Conservation (phyloP, 1,139 yeast genomes). For the Meyerozyma carpophila region DNA sequence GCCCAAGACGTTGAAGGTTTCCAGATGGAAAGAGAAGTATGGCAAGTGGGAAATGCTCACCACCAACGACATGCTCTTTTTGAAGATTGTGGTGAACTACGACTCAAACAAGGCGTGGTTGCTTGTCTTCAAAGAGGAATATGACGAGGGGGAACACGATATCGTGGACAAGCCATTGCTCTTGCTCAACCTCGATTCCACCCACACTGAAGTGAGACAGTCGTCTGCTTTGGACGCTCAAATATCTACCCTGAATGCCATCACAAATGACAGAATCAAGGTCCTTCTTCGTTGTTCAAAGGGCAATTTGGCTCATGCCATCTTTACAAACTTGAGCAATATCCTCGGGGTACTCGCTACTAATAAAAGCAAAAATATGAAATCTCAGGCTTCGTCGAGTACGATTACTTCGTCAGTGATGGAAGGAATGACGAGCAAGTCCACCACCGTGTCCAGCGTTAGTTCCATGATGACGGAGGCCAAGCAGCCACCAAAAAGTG, state of each 20-base stretch:
- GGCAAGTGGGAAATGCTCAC: constrained; percentile 48
- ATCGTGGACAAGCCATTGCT: constrained; percentile 33
- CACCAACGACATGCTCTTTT: constrained; percentile 28
- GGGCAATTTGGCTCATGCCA: constrained; percentile 21
- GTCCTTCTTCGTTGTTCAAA: constrained; percentile 33
- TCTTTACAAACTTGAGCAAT: constrained; percentile 23
- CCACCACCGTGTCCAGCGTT: constrained; percentile 34
- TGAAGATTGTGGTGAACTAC: constrained; percentile 36
- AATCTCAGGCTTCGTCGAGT: constrained; percentile 19
- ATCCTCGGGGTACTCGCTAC: constrained; percentile 20
- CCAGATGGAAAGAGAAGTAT: constrained; percentile 39
- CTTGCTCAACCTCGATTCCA: constrained; percentile 24
- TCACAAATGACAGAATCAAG: constrained; percentile 23
- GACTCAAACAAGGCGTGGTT: constrained; percentile 32
- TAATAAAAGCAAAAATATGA: constrained; percentile 2
- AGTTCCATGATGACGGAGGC: constrained; percentile 12
- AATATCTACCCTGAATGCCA: constrained; percentile 26
- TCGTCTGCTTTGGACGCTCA: constrained; percentile 41
- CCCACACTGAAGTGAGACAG: constrained; percentile 22
- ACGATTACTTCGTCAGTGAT: constrained; percentile 37
- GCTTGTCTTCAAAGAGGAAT: constrained; percentile 38
- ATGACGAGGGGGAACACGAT: constrained; percentile 23
- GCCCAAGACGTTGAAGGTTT: constrained; percentile 34
- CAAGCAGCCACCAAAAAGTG: background rate
- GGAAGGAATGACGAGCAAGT: constrained; percentile 22